Conservation (phyloP, 306 rosid genomes). For the Cucurbita maxima region DNA sequence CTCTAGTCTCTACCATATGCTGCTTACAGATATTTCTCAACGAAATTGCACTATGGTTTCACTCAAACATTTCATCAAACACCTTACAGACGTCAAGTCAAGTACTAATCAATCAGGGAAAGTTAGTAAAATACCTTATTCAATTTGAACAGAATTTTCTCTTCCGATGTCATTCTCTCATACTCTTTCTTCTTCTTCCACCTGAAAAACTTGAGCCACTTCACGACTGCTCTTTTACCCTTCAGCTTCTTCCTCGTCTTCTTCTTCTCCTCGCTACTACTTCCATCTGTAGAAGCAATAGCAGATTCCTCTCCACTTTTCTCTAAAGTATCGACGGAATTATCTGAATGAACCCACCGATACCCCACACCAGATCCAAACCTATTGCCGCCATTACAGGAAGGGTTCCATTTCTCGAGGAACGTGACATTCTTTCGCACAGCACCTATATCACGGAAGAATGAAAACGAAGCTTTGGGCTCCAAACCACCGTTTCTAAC, state of each 20-base stretch:
- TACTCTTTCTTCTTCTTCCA: slow-evolving; percentile 70
- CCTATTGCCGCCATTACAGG: neutral
- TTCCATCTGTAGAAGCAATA: slow-evolving; percentile 13
- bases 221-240: slow-evolving; percentile 83
- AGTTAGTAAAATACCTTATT: slow-evolving; percentile 24
- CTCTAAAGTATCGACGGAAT: slow-evolving; percentile 1
- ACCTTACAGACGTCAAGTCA: neutral
- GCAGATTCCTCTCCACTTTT: slow-evolving; percentile 10
- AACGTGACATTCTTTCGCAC: neutral
- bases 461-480: neutral
- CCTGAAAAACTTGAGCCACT: slow-evolving; percentile 81
- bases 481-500: neutral
- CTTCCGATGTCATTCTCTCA: slow-evolving; percentile 77
- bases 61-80: neutral
- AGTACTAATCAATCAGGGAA: neutral
- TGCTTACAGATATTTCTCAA: neutral
- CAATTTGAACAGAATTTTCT: slow-evolving; percentile 50
- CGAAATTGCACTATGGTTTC: neutral
- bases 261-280: slow-evolving; percentile 39
- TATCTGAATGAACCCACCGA: slow-evolving; percentile 2
- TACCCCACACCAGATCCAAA: neutral
- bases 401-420: neutral
- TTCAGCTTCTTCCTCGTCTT: slow-evolving; percentile 44
- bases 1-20: neutral
- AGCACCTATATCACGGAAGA: neutral